These are phyloP conservation scores for Wickerhamiella nectarea DNA, from an alignment of 805 yeast species.

Conservation along the genomic window DNA sequence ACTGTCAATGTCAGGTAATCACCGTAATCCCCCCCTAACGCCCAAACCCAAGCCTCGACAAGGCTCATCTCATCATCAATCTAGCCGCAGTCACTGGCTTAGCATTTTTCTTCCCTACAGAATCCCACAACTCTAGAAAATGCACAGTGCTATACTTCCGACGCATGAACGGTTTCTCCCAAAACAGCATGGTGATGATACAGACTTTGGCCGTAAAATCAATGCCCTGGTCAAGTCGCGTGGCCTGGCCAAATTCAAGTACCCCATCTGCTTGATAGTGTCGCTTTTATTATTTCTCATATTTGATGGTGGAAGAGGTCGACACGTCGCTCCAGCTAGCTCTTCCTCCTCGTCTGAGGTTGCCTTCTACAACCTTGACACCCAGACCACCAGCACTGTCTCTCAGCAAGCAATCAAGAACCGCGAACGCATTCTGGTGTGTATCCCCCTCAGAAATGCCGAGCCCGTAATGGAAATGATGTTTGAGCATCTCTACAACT, in stretches of 20 bases:
- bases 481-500: slow-evolving; percentile 59
- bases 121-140: not conserved
- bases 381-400: slow-evolving; percentile 11
- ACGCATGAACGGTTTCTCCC: slow-evolving; percentile 18
- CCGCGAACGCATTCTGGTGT: slow-evolving; percentile 60
- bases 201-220: not conserved
- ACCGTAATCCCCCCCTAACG: no score
- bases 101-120: not conserved
- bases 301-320: slow-evolving; percentile 8
- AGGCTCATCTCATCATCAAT: no score
- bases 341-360: not conserved
- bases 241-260: slow-evolving; percentile 1
- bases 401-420: slow-evolving; percentile 27
- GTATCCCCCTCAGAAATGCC: slow-evolving; percentile 86
- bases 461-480: slow-evolving; percentile 77
- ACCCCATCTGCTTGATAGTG: slow-evolving; percentile 9
- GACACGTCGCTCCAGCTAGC: slow-evolving; percentile 9
- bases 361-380: slow-evolving; percentile 44
- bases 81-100: not conserved
- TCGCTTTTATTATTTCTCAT: slow-evolving; percentile 6
- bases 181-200: not conserved
- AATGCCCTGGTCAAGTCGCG: slow-evolving; percentile 11
- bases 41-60: no score
- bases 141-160: slow-evolving; percentile 20
- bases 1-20: no score